Evolutionary conservation across 2,329 filamentous ascomycete genomes (phyloP), one percentile per base, ranked within the genome.

Genomic region (Colletotrichum musae): DNA sequence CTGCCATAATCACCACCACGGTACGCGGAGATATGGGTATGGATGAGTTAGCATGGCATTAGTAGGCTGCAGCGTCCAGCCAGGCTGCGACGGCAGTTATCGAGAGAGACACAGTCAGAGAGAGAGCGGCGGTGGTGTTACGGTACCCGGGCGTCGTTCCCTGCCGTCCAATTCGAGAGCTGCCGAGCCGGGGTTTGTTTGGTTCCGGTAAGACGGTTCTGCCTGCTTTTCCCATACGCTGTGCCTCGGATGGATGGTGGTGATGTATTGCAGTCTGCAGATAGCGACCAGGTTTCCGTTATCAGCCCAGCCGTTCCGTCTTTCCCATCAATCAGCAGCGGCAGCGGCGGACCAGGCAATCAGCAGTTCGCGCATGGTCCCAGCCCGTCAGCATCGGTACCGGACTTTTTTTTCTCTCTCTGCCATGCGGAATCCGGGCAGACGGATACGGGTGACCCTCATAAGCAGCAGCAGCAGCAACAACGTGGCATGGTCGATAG

Each of bases 91-190:
- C 32, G 32, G 32, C 32, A 36, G 32, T 36, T 36, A 7, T 36
- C 32, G 32, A 36, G 28, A 32, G 28, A 9, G 32, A 36, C 21
- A 59, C 57, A 39, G 43, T n/a, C 12, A 18, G 2, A 39, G 48
- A 18, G 18, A 32, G n/a, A n/a, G 26, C 58, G 45, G 45, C 10
- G 48, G 18, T 51, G 51, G 58, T 54, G 58, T 54, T 62, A 54
- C 48, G 48, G 58, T 53, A 62, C 58, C 58, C 18, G 48, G 50
- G 10, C 48, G 21, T 36, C 41, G 16, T 43, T 16, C 39, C 39
- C 12, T 18, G 45, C 13, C 45, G 16, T n/a, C n/a, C 16, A 24
- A 24, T 24, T 24, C 21, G 21, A 24, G 47, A n/a, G 47, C 47
- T n/a, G 21, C 16, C 47, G n/a, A 41, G 28, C 53, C 53, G 32